These are phyloP conservation scores for Hypsizygus marmoreus DNA, from an alignment of 768 basidiomycete species.

Conservation along the genomic window DNA sequence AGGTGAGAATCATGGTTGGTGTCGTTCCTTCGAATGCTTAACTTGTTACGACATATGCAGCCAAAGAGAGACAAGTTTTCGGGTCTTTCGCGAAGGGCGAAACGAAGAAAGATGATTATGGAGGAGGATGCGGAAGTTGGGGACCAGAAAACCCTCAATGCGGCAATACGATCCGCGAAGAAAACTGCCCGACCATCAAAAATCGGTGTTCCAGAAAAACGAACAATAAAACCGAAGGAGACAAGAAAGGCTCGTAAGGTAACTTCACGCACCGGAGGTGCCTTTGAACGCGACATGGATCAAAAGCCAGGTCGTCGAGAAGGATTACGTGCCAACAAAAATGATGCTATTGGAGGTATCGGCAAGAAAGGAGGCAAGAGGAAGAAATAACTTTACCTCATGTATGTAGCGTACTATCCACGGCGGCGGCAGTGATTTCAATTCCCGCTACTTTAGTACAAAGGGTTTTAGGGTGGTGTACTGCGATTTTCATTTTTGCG, in stretches of 20 bases:
- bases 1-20: conserved; percentile 35
- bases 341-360: conserved; percentile 53
- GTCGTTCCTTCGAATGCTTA: conserved; percentile 5
- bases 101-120: conserved; percentile 83
- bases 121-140: conserved; percentile 74
- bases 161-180: conserved; percentile 87
- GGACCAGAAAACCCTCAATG: conserved; percentile 55
- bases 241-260: conserved; percentile 37
- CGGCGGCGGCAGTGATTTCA: too few relatives aligned
- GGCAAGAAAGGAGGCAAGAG: conserved; percentile 51
- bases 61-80: conserved; percentile 76
- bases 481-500: too few relatives aligned
- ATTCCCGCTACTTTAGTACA: too few relatives aligned
- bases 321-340: conserved; percentile 67
- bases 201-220: conserved; percentile 59
- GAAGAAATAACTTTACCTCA: conserved; percentile 19
- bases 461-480: too few relatives aligned
- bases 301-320: conserved; percentile 45
- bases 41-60: conserved; percentile 33
- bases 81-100: conserved; percentile 84
- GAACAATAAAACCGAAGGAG: conserved; percentile 30
- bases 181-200: conserved; percentile 72
- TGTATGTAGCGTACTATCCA: neutral
- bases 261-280: conserved; percentile 33
- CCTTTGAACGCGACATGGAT: conserved; percentile 65